Evolutionary conservation across 75 land plant species (phyloP).

Genomic region (Azolla pinnata): DNA sequence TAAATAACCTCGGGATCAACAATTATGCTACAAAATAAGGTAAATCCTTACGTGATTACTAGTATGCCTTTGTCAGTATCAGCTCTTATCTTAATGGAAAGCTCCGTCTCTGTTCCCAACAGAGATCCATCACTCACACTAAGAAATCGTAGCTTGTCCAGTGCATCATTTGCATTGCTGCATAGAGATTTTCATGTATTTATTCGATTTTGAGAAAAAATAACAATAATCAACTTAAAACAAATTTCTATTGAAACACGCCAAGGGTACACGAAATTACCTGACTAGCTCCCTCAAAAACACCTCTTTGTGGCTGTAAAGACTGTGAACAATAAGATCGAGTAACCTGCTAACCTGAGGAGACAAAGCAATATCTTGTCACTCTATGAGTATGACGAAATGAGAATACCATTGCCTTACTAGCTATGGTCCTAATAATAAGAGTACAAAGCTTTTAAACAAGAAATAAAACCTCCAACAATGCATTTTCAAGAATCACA

Average conservation of each 20-base stretch:
- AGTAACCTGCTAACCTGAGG: conserved; percentile 91
- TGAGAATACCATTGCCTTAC: too few species aligned
- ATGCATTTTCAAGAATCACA: too few species aligned
- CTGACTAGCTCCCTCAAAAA: conserved; percentile 91
- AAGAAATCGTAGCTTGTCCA: conserved; percentile 92
- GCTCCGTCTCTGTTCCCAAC: conserved; percentile 56
- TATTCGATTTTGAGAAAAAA: background rate
- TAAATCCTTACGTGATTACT: conserved; percentile 55
- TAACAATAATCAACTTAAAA: background rate
- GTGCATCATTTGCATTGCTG: conserved; percentile 99
- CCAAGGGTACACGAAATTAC: conserved; percentile 12
- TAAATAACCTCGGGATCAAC: background rate
- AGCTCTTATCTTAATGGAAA: conserved; percentile 83
- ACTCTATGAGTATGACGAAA: too few species aligned
- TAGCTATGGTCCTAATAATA: too few species aligned
- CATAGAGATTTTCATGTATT: background rate
- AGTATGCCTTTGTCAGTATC: conserved; percentile 90
- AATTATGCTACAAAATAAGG: background rate
- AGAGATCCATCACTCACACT: conserved; percentile 80
- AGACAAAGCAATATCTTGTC: too few species aligned
- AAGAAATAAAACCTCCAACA: too few species aligned
- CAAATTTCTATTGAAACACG: background rate
- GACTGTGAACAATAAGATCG: conserved; percentile 90
- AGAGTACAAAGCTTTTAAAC: too few species aligned
- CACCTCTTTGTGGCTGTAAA: conserved; percentile 97